Evolutionary conservation across 2,329 filamentous ascomycete species (phyloP).

Genomic region (Colletotrichum liriopes): DNA sequence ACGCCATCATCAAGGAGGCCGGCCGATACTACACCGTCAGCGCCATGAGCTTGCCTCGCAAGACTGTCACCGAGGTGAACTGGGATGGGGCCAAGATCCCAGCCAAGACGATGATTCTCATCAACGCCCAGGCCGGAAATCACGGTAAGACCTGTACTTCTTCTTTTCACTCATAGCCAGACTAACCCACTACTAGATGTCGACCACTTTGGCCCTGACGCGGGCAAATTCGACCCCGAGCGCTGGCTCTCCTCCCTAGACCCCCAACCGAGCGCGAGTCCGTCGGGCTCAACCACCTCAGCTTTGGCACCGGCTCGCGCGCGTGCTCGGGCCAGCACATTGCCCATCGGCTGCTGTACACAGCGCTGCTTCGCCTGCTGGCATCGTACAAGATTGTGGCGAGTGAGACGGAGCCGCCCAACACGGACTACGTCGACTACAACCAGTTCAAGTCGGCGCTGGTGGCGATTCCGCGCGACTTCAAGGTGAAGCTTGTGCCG

Average conservation of each 20-base stretch:
- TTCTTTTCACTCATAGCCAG: not conserved
- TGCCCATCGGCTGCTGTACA: slow-evolving; percentile 75
- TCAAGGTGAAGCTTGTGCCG: slow-evolving; percentile 70
- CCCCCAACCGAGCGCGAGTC: slow-evolving; percentile 59
- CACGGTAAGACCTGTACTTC: slow-evolving; percentile 56
- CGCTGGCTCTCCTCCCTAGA: slow-evolving; percentile 68
- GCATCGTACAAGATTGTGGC: slow-evolving; percentile 69
- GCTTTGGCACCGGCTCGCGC: slow-evolving; percentile 73
- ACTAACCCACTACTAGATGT: slow-evolving; percentile 82
- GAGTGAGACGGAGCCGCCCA: slow-evolving; percentile 60
- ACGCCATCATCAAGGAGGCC: slow-evolving; percentile 83
- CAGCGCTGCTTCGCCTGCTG: slow-evolving; percentile 72
- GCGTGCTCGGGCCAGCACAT: slow-evolving; percentile 77
- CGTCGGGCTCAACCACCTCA: slow-evolving; percentile 73
- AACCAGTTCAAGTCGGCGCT: slow-evolving; percentile 71
- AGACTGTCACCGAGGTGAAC: slow-evolving; percentile 79
- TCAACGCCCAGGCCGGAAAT: slow-evolving; percentile 52
- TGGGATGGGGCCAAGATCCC: slow-evolving; percentile 80
- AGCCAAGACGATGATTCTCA: slow-evolving; percentile 84
- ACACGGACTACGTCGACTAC: slow-evolving; percentile 71
- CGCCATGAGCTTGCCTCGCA: slow-evolving; percentile 82
- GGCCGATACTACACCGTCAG: slow-evolving; percentile 86
- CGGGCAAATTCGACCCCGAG: slow-evolving; percentile 77
- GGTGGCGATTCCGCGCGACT: slow-evolving; percentile 74
- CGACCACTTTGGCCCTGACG: slow-evolving; percentile 76